Evolutionary conservation across 2,329 filamentous ascomycete species (phyloP).

Genomic region (Ilyonectria sp.): DNA sequence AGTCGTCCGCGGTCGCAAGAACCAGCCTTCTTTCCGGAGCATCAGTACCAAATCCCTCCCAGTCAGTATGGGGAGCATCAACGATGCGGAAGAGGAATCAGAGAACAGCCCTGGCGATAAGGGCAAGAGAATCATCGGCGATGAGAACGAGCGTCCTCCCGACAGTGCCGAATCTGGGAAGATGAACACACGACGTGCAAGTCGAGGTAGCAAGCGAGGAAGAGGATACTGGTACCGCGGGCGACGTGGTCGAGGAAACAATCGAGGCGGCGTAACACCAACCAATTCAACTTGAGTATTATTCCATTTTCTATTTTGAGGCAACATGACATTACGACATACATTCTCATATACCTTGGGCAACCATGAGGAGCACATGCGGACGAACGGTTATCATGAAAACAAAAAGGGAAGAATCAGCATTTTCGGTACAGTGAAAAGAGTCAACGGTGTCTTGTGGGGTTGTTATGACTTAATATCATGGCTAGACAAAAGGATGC

Average conservation of each 20-base stretch:
- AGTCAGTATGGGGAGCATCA: background rate
- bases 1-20: constrained; percentile 6
- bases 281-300: constrained; percentile 23
- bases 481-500: constrained; percentile 29
- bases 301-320: constrained; percentile 17
- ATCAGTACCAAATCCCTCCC: constrained; percentile 13
- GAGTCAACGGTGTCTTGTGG: background rate
- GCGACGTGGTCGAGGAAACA: constrained; percentile 45
- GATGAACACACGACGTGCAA: constrained; percentile 31
- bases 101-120: background rate
- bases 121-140: constrained; percentile 2
- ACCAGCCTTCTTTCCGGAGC: constrained; percentile 5
- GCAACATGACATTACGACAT: constrained; percentile 6
- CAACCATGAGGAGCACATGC: constrained; percentile 3
- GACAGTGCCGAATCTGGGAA: constrained; percentile 13
- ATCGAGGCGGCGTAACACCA: constrained; percentile 26
- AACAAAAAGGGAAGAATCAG: background rate
- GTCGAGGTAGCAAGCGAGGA: constrained; percentile 47
- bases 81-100: constrained; percentile 7
- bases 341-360: constrained; percentile 10
- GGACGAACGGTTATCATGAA: background rate
- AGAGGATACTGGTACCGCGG: constrained; percentile 46
- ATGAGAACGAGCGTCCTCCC: constrained; percentile 32
- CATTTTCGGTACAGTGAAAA: constrained; percentile 3
- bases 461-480: constrained; percentile 8